phyloP scores from a whole-genome alignment of 306 rosid genomes.

The Mucuna pruriens region DNA sequence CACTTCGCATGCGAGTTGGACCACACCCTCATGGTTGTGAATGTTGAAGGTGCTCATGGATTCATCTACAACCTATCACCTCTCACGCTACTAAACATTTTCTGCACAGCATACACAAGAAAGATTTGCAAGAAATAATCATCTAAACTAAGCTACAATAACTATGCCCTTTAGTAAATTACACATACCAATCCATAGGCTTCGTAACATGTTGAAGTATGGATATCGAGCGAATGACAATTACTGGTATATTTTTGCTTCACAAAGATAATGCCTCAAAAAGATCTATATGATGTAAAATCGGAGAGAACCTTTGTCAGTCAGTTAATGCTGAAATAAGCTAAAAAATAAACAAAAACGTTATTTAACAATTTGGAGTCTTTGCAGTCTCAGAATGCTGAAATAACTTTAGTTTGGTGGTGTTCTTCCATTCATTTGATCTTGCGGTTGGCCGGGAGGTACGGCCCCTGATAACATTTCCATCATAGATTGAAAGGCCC shows the following conservation, averaged over 20 bases:
- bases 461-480: conserved; percentile 67
- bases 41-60: too few relatives aligned
- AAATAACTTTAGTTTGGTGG: conserved; percentile 53
- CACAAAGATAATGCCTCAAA: not conserved
- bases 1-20: too few relatives aligned
- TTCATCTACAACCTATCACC: too few relatives aligned
- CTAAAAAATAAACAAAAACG: not conserved
- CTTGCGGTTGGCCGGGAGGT: conserved; percentile 53
- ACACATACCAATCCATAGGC: conserved; percentile 3
- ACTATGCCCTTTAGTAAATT: not conserved
- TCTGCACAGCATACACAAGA: too few relatives aligned
- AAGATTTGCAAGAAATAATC: not conserved
- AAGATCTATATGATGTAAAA: conserved; percentile 5
- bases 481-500: conserved; percentile 72
- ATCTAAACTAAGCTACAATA: not conserved
- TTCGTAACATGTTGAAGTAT: conserved; percentile 2
- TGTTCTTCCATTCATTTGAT: conserved; percentile 54
- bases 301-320: not conserved
- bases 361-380: conserved; percentile 3
- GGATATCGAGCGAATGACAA: not conserved
- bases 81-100: too few relatives aligned
- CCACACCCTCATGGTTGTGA: too few relatives aligned
- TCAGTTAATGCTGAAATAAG: not conserved
- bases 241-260: not conserved
- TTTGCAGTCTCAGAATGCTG: conserved; percentile 28